A percentile compares a stretch with the other conserved stretches of the same genome.
These are phyloP conservation scores for Cucurbita pepo DNA, from an alignment of 306 rosid species.

Conservation along the genomic window DNA sequence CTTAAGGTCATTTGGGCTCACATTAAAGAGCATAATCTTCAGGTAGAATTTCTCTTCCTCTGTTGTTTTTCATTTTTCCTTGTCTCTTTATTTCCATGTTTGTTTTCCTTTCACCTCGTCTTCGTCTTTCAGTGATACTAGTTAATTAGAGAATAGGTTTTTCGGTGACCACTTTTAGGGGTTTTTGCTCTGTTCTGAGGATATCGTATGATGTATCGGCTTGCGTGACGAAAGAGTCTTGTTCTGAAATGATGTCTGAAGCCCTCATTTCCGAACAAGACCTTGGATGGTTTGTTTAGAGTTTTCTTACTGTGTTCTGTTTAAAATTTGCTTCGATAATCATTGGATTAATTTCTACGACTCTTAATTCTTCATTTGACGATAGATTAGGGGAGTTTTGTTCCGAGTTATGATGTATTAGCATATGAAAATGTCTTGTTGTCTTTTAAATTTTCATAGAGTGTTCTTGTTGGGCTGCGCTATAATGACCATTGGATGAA, in stretches of 20 bases:
- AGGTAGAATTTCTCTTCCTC: slow-evolving; percentile 26
- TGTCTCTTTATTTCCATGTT: neutral
- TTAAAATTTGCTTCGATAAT: neutral
- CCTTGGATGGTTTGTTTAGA: neutral
- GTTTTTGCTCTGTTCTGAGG: neutral
- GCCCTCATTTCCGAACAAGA: neutral
- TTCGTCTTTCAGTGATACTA: neutral
- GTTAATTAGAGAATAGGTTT: neutral
- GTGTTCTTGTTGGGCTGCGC: neutral
- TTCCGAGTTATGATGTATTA: neutral
- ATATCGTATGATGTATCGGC: neutral
- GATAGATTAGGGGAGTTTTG: neutral
- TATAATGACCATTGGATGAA: neutral
- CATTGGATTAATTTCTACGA: neutral
- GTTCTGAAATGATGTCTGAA: neutral
- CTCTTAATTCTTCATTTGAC: neutral
- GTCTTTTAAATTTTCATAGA: neutral
- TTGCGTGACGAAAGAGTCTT: neutral
- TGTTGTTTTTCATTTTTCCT: neutral
- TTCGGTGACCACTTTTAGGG: neutral
- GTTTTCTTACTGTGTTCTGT: neutral
- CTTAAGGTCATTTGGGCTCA: slow-evolving; percentile 88
- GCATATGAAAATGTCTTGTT: neutral
- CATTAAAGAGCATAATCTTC: slow-evolving; percentile 87
- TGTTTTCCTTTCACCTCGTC: neutral